A percentile compares a stretch with the other conserved stretches of the same genome.
phyloP scores from a whole-genome alignment of 768 basidiomycete genomes.

The Suillus subaureus region DNA sequence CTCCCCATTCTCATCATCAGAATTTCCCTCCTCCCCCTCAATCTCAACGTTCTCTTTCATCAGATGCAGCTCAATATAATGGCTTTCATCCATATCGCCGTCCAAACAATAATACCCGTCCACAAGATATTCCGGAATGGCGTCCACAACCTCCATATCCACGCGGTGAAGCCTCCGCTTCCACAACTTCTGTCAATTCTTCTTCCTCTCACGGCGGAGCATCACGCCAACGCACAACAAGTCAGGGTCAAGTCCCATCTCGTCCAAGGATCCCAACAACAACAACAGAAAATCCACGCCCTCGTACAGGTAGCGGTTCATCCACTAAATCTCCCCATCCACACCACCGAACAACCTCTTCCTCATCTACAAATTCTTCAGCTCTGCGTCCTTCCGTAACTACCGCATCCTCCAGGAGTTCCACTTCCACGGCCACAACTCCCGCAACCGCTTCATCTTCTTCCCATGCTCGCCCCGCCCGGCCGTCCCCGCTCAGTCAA shows the following conservation, averaged over 20 bases:
- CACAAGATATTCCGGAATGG: constrained; percentile 46
- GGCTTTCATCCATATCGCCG: constrained; percentile 86
- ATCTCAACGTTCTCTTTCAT: constrained; percentile 40
- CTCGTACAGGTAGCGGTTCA: constrained; percentile 33
- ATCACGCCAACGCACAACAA: constrained; percentile 68
- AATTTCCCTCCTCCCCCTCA: constrained; percentile 31
- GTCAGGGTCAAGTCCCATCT: constrained; percentile 68
- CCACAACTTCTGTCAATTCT: constrained; percentile 79
- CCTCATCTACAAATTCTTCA: constrained; percentile 26
- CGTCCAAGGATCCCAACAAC: constrained; percentile 38
- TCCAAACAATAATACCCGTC: constrained; percentile 40
- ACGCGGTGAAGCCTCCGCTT: constrained; percentile 77
- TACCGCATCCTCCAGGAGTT: constrained; percentile 30
- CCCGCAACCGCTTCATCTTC: constrained; percentile 21
- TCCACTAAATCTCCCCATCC: constrained; percentile 27
- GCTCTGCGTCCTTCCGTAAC: constrained; percentile 30
- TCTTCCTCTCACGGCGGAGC: constrained; percentile 41
- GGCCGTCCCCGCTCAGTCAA: constrained; percentile 37
- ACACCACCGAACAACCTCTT: constrained; percentile 36
- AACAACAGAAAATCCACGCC: constrained; percentile 30
- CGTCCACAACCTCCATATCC: constrained; percentile 75
- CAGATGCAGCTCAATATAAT: constrained; percentile 38
- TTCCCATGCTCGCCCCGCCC: constrained; percentile 32
- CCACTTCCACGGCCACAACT: constrained; percentile 20
- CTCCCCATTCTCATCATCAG: constrained; percentile 38